These are phyloP conservation scores for Eucalyptus lansdowneana DNA, from an alignment of 345 rosid species.

Conservation along the genomic window DNA sequence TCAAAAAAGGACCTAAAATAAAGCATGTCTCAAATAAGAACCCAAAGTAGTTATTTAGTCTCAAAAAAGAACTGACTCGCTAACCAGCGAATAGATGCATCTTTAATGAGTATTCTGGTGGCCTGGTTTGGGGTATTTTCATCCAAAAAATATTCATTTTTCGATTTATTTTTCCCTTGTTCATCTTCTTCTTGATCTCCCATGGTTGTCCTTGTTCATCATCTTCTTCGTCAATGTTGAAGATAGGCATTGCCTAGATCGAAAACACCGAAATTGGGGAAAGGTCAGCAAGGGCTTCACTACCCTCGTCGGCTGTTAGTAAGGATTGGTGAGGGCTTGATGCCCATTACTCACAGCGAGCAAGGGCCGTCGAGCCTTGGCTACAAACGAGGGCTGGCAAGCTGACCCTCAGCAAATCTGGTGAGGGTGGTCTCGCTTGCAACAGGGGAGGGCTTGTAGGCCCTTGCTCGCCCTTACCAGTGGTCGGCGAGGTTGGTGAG, in stretches of 20 bases:
- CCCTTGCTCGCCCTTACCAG: fast-evolving
- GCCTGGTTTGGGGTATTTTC: too few species aligned
- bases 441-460: fast-evolving
- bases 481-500: fast-evolving
- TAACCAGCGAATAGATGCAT: fast-evolving
- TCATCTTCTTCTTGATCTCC: too few species aligned
- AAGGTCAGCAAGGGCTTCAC: fast-evolving
- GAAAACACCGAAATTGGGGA: too few species aligned
- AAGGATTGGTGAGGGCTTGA: too few species aligned
- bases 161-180: fast-evolving
- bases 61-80: fast-evolving
- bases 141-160: too few species aligned
- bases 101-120: fast-evolving
- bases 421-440: fast-evolving
- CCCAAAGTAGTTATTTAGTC: too few species aligned
- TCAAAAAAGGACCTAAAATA: fast-evolving
- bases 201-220: too few species aligned
- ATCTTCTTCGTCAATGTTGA: too few species aligned
- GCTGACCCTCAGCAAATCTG: fast-evolving
- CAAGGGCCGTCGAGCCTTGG: fast-evolving
- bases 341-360: fast-evolving
- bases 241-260: too few species aligned
- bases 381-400: fast-evolving
- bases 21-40: fast-evolving
- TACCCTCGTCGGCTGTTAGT: fast-evolving